phyloP scores from a whole-genome alignment of 176 grass and related monocot genomes.

The Bonia amplexicaulis region DNA sequence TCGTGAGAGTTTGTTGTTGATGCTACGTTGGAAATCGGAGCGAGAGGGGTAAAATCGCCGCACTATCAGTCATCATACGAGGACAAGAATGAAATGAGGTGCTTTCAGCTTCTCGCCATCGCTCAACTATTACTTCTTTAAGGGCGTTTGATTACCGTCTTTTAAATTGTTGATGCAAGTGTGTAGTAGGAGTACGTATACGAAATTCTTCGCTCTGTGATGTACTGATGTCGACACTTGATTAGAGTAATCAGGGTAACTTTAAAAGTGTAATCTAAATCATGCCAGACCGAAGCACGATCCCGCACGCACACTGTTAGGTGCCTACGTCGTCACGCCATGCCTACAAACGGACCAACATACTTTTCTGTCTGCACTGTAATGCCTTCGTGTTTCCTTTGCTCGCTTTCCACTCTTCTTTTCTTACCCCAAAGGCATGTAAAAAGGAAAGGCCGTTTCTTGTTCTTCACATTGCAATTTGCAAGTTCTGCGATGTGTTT shows the following conservation, averaged over 20 bases:
- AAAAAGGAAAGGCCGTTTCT: not conserved
- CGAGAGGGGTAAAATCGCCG: not conserved
- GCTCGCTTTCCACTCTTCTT: not conserved
- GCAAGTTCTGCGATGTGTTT: not conserved
- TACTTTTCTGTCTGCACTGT: not conserved
- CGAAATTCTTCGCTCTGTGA: not conserved
- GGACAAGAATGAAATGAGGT: not conserved
- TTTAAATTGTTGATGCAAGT: not conserved
- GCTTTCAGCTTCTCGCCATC: not conserved
- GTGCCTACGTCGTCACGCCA: not conserved
- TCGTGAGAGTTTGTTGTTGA: not conserved
- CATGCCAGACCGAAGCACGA: constrained; percentile 7
- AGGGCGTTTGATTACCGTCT: not conserved
- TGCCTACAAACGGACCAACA: not conserved
- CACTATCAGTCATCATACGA: not conserved
- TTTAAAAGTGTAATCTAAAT: not conserved
- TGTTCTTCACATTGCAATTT: not conserved
- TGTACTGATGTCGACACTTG: constrained; percentile 1
- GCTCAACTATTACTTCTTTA: not conserved
- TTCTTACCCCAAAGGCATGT: not conserved
- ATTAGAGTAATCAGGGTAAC: not conserved
- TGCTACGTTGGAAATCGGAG: not conserved
- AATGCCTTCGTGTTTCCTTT: not conserved
- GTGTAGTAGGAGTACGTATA: not conserved
- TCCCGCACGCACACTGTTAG: constrained; percentile 9